Evolutionary conservation across 2,329 filamentous ascomycete genomes (phyloP), one percentile per base, ranked within the genome.

Genomic region (Aurifilum marmelostoma): DNA sequence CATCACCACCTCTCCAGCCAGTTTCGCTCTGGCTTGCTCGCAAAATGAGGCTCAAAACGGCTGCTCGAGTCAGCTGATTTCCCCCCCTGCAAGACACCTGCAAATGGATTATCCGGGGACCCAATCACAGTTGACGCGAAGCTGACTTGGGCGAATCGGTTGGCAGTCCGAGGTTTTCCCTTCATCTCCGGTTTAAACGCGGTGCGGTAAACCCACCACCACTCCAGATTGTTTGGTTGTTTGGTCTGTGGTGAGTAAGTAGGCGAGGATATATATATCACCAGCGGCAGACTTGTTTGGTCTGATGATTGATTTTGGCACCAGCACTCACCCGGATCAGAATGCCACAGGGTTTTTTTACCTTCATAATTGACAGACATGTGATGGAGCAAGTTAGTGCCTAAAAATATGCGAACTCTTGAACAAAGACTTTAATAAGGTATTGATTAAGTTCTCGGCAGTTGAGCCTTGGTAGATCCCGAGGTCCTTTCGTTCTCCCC

Each of bases 11-110:
- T n/a, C n/a, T n/a, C n/a, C 50, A 27, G 47, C 3, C 47, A 50
- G 21, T 7, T n/a, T 50, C 21, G 2, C 12, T 5, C 52, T 18
- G 27, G 24, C 12, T 24, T 59, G 56, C 29, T 37, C 43, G 47
- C 39, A 52, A 41, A 8, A 41, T 56, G 63, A 65, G 63, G 63
- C 47, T 65, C 34, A 54, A 29, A 56, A 3, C 27, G 41, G 60
- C 34, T 34, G 18, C 37, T 16, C 34, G 12, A 18, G 60, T 29
- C 60, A 39, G 47, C 34, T 56, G 63, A 39, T 21, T 11, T 39
- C 11, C 21, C 12, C 11, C 21, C 12, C 47, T 41, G 43, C 18
- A 59, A n/a, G 18, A 37, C 16, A n/a, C n/a, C n/a, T n/a, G n/a
- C n/a, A 16, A 50, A 50, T 16, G 63, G 50, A 39, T 65, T 21